These are phyloP conservation scores for Cunninghamia lanceolata DNA, from an alignment of 75 land plant genomes.

Conservation along the genomic window DNA sequence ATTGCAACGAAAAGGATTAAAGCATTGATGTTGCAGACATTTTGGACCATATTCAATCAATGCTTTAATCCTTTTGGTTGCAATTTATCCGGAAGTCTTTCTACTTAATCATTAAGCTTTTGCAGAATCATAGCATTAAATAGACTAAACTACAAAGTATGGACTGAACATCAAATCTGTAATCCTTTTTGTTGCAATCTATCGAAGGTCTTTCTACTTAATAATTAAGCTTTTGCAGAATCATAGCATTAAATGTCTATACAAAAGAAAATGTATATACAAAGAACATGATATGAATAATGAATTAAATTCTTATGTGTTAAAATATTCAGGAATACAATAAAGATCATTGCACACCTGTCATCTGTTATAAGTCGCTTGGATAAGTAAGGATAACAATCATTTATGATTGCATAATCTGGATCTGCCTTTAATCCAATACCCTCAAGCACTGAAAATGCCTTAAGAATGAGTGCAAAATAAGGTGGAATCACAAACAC, in stretches of 20 bases:
- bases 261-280: not conserved
- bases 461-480: conserved; percentile 50
- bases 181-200: no score
- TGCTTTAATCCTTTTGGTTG: no score
- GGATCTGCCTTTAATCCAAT: conserved; percentile 56
- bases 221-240: not conserved
- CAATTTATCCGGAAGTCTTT: no score
- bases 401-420: conserved; percentile 45
- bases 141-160: no score
- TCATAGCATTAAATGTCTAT: not conserved
- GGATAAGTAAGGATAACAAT: conserved; percentile 53
- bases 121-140: not conserved
- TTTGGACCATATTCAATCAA: not conserved
- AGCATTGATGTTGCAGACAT: not conserved
- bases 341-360: conserved; percentile 29
- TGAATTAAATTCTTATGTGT: no score
- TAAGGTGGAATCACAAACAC: conserved; percentile 51
- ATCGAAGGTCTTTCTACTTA: no score
- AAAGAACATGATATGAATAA: not conserved
- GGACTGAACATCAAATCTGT: no score
- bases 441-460: conserved; percentile 50
- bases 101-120: not conserved
- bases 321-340: not conserved
- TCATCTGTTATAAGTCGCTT: conserved; percentile 56
- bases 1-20: no score